Evolutionary conservation across 306 rosid species (phyloP), one percentile per base, ranked within the genome.

Genomic region (Cercis canadensis): DNA sequence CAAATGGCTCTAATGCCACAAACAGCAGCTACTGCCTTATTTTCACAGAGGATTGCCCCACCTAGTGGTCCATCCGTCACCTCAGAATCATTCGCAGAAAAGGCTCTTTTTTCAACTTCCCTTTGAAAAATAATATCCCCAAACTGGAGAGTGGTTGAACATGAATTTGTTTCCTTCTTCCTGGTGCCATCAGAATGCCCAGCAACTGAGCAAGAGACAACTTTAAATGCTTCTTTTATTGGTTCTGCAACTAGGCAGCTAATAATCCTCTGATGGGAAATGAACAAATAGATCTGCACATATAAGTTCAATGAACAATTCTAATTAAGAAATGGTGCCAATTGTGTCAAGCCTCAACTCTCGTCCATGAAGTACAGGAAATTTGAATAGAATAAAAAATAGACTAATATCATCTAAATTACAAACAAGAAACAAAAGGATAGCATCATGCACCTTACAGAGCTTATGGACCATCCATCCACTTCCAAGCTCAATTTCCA

Each of bases 1-100:
- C 97, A 92, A 66, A 92, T 85, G 64, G 92, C 96, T 78, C 90
- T 84, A 68, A 90, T 76, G 57, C 98, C 98, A 19, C 97, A 90
- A 41, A 81, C 80, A 69, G 93, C 90, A 50, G 86, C 67, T 32
- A 79, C 75, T 12, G 90, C 87, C 24, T 83, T 70, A 62, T 65
- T 74, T 49, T 90, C 96, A 40, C 92, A 88, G 19, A 83, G 14
- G n/a, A 86, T 77, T 62, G 85, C 88, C 29, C 88, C 88, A 11
- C 74, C 81, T 62, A 53, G 47, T 57, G 52, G 65, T 59, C 43
- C 40, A 13, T 80, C 88, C 72, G 56, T 58, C 14, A 39, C 67
- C 69, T 70, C 64, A 16, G 82, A 80, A 73, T 77, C 78, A 43
- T 59, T 71, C 54, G 13, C 62, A 11, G 66, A 56, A 36, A 45